A percentile compares a stretch with the other conserved stretches of the same genome.
Evolutionary conservation across 2,329 filamentous ascomycete species (phyloP).

Genomic region (Diaporthe sp.): DNA sequence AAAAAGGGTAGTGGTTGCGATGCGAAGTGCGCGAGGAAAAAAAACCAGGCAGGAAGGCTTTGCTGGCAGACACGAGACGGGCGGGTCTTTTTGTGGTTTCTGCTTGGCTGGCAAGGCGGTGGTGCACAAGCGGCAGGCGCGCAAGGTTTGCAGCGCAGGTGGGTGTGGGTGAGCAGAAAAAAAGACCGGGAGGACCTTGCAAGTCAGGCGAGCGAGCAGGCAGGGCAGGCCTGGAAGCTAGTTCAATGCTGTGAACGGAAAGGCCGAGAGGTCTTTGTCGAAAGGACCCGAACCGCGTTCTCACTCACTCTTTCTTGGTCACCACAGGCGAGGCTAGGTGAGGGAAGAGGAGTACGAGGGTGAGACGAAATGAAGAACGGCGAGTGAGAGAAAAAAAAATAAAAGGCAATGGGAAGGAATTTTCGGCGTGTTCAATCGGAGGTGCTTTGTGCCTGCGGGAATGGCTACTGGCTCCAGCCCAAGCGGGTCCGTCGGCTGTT

Average conservation of each 20-base stretch:
- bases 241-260: slow-evolving; percentile 31
- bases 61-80: slow-evolving; percentile 33
- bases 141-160: slow-evolving; percentile 34
- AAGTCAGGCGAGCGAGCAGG: slow-evolving; percentile 10
- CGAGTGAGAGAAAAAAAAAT: not conserved
- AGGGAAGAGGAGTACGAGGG: not conserved
- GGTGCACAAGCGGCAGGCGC: slow-evolving; percentile 36
- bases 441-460: slow-evolving; percentile 26
- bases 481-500: slow-evolving; percentile 32
- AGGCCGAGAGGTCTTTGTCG: slow-evolving; percentile 29
- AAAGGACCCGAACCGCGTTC: slow-evolving; percentile 29
- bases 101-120: slow-evolving; percentile 16
- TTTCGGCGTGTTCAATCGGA: slow-evolving; percentile 19
- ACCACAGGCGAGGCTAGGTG: not conserved
- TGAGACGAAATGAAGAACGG: slow-evolving; percentile 22
- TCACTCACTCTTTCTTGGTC: slow-evolving; percentile 23
- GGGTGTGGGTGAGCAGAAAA: slow-evolving; percentile 2
- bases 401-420: slow-evolving; percentile 15
- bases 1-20: slow-evolving; percentile 31
- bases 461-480: slow-evolving; percentile 27
- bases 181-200: slow-evolving; percentile 36
- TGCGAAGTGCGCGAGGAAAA: slow-evolving; percentile 24
- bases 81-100: slow-evolving; percentile 36
- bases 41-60: slow-evolving; percentile 14
- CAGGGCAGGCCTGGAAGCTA: slow-evolving; percentile 27